These are phyloP conservation scores for Teunomyces lycoperdinae DNA, from an alignment of 805 yeast species.

Conservation along the genomic window DNA sequence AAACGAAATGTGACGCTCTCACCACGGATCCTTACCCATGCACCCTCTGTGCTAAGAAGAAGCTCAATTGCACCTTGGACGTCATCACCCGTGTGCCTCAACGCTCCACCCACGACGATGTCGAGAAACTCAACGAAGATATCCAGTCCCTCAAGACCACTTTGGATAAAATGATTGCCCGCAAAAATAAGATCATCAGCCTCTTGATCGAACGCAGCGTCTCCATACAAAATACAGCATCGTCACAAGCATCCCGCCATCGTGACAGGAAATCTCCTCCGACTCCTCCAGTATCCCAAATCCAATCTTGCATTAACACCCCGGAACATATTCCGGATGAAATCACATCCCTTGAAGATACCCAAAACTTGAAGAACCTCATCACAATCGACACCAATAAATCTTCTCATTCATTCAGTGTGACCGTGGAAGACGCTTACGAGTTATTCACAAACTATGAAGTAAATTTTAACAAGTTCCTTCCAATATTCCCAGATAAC, in stretches of 20 bases:
- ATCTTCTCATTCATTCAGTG: background rate
- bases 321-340: slow-evolving; percentile 3
- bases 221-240: background rate
- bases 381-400: background rate
- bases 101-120: slow-evolving; percentile 33
- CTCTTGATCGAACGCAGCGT: slow-evolving; percentile 10
- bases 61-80: slow-evolving; percentile 53
- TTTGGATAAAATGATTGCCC: slow-evolving; percentile 22
- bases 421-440: slow-evolving; percentile 11
- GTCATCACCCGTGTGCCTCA: slow-evolving; percentile 46
- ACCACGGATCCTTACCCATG: slow-evolving; percentile 55
- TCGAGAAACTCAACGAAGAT: slow-evolving; percentile 25
- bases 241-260: background rate
- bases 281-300: slow-evolving; percentile 12
- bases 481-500: slow-evolving; percentile 29
- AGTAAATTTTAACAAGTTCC: slow-evolving; percentile 24
- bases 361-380: background rate
- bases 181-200: slow-evolving; percentile 17
- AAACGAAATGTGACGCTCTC: slow-evolving; percentile 61
- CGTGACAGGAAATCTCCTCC: background rate
- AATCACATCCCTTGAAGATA: background rate
- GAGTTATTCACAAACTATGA: slow-evolving; percentile 22
- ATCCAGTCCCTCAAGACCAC: slow-evolving; percentile 19
- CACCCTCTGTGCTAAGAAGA: slow-evolving; percentile 51
- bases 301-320: slow-evolving; percentile 12